Evolutionary conservation across 495 filamentous ascomycete species (phyloP).

Genomic region (Penicillium antarcticum): DNA sequence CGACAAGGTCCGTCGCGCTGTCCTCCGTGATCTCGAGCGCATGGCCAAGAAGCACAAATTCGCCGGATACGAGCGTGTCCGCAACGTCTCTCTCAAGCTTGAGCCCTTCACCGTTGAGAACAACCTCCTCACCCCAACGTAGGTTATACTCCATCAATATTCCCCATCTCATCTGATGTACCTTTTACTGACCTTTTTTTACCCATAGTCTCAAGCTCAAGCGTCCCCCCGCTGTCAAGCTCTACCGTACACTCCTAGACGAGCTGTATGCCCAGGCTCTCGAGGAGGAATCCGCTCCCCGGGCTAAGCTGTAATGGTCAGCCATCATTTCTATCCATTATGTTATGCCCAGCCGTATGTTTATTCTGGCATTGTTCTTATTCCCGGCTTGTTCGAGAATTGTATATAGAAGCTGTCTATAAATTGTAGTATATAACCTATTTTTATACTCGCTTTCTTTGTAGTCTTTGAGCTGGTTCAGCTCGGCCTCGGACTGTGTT

Average conservation of each 20-base stretch:
- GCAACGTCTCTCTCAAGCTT: slow-evolving; percentile 67
- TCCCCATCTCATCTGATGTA: not conserved
- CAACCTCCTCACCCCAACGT: slow-evolving; percentile 94
- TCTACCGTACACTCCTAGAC: slow-evolving; percentile 71
- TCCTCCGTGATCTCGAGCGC: slow-evolving; percentile 75
- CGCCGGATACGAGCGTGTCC: slow-evolving; percentile 83
- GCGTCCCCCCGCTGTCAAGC: slow-evolving; percentile 79
- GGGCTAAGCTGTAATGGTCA: slow-evolving; percentile 41
- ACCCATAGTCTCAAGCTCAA: slow-evolving; percentile 81
- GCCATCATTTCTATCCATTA: not conserved
- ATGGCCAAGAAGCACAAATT: slow-evolving; percentile 84
- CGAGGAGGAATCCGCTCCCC: slow-evolving; percentile 53
- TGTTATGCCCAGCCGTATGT: not conserved
- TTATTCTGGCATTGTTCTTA: slow-evolving; percentile 1
- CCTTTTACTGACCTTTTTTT: slow-evolving; percentile 28
- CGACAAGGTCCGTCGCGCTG: slow-evolving; percentile 64
- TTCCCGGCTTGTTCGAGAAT: not conserved
- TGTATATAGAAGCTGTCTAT: slow-evolving; percentile 15
- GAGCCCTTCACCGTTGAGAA: slow-evolving; percentile 96
- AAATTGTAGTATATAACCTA: slow-evolving; percentile 17
- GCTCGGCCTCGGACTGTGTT: no score
- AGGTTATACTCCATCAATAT: slow-evolving; percentile 39
- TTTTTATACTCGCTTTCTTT: not conserved
- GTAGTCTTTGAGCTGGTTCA: no score
- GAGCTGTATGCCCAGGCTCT: slow-evolving; percentile 72